phyloP scores from a whole-genome alignment of 2,329 filamentous ascomycete genomes.

The Phaeosphaeriaceae sp. region DNA sequence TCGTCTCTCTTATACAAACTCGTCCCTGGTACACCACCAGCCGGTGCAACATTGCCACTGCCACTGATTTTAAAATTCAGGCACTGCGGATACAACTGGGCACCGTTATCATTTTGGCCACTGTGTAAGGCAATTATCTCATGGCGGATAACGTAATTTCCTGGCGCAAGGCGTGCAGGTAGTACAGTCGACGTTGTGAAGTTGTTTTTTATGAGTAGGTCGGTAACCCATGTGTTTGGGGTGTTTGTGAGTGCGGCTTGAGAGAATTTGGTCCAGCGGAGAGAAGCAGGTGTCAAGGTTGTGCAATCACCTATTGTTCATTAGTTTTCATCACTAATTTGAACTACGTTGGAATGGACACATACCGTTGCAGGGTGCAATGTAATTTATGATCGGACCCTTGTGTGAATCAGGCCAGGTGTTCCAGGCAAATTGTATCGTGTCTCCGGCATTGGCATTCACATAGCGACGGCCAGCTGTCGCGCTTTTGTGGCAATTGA shows the following conservation, averaged over 20 bases:
- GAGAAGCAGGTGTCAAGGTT: constrained; percentile 26
- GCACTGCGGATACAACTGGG: constrained; percentile 61
- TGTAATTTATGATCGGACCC: constrained; percentile 49
- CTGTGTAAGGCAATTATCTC: constrained; percentile 60
- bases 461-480: constrained; percentile 42
- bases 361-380: constrained; percentile 44
- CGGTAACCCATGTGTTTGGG: constrained; percentile 43
- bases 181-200: constrained; percentile 54
- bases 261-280: constrained; percentile 46
- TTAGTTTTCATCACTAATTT: background rate
- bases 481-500: constrained; percentile 50
- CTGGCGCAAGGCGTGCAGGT: constrained; percentile 52
- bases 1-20: constrained; percentile 52
- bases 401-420: constrained; percentile 46
- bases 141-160: constrained; percentile 62
- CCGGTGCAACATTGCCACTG: constrained; percentile 47
- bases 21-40: constrained; percentile 48
- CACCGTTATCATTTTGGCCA: constrained; percentile 52
- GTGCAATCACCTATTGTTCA: constrained; percentile 39
- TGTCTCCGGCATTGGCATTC: constrained; percentile 42
- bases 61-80: constrained; percentile 58
- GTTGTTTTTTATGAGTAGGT: constrained; percentile 52
- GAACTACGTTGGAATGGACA: background rate
- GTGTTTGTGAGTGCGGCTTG: constrained; percentile 30
- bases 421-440: constrained; percentile 44